These are phyloP conservation scores for Aspergillus kassunensis DNA, from an alignment of 495 filamentous ascomycete genomes.

Conservation along the genomic window DNA sequence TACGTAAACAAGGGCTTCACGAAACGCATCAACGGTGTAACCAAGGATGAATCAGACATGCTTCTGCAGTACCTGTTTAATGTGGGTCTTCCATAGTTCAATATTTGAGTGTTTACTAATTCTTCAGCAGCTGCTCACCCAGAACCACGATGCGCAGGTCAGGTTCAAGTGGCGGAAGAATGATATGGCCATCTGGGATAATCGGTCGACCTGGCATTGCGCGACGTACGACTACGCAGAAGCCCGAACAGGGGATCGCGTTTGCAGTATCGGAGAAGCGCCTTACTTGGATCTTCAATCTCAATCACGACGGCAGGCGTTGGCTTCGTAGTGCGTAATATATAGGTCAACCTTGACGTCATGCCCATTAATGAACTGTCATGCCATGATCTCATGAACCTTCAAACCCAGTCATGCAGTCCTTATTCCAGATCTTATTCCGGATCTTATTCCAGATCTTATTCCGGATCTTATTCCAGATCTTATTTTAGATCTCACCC, in stretches of 20 bases:
- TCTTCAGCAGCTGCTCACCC: constrained; percentile 44
- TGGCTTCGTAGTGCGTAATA: not conserved
- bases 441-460: too few relatives aligned
- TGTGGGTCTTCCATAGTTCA: constrained; percentile 22
- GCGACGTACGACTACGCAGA: constrained; percentile 61
- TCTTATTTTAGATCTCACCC: too few relatives aligned
- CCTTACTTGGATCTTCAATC: constrained; percentile 55
- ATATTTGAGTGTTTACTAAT: constrained; percentile 24
- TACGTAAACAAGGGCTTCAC: constrained; percentile 63
- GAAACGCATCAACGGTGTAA: constrained; percentile 57
- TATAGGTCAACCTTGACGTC: not conserved
- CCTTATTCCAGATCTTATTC: too few relatives aligned
- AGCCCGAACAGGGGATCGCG: constrained; percentile 52
- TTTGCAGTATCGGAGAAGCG: constrained; percentile 59
- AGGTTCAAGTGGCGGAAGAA: constrained; percentile 59
- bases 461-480: too few relatives aligned
- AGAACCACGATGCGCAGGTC: constrained; percentile 76
- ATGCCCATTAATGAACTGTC: too few relatives aligned
- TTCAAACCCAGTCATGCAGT: too few relatives aligned
- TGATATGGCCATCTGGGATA: constrained; percentile 75
- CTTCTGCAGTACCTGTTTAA: constrained; percentile 38
- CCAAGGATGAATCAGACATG: constrained; percentile 30
- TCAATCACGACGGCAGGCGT: constrained; percentile 33
- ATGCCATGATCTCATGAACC: too few relatives aligned
- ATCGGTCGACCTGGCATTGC: constrained; percentile 63